These are phyloP conservation scores for Insectozyma bohioensis DNA, from an alignment of 1,139 yeast genomes.

Conservation along the genomic window DNA sequence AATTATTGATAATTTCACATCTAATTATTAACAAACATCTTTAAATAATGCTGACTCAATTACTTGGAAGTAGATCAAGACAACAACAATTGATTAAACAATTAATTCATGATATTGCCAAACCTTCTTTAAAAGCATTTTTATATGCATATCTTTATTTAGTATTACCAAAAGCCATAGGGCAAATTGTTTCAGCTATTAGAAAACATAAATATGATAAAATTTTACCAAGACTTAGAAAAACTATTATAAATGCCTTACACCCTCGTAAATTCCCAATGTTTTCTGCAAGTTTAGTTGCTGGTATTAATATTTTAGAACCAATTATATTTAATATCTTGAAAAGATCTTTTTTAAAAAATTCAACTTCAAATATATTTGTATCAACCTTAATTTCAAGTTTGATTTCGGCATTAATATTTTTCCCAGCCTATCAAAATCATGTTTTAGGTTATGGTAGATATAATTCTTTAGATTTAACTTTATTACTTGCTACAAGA, in stretches of 20 bases:
- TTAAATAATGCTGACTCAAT: constrained; percentile 3
- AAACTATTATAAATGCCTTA: constrained; percentile 22
- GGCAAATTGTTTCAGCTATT: constrained; percentile 19
- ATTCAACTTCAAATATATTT: constrained; percentile 22
- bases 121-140: constrained; percentile 33
- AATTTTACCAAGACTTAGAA: constrained; percentile 17
- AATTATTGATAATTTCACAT: neutral
- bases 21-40: neutral
- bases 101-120: constrained; percentile 15
- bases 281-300: constrained; percentile 31
- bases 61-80: neutral
- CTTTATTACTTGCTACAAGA: constrained; percentile 35
- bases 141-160: constrained; percentile 36
- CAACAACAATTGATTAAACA: constrained; percentile 4
- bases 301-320: constrained; percentile 33
- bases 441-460: constrained; percentile 31
- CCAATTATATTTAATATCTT: constrained; percentile 25
- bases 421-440: constrained; percentile 32
- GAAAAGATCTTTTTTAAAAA: constrained; percentile 11
- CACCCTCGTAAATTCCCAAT: constrained; percentile 33
- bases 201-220: constrained; percentile 19
- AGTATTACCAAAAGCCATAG: constrained; percentile 29
- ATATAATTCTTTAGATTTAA: constrained; percentile 33
- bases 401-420: constrained; percentile 25
- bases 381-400: constrained; percentile 31